Evolutionary conservation across 257 asterid genomes (phyloP), one percentile per base, ranked within the genome.

Genomic region (Solanum tarijense): DNA sequence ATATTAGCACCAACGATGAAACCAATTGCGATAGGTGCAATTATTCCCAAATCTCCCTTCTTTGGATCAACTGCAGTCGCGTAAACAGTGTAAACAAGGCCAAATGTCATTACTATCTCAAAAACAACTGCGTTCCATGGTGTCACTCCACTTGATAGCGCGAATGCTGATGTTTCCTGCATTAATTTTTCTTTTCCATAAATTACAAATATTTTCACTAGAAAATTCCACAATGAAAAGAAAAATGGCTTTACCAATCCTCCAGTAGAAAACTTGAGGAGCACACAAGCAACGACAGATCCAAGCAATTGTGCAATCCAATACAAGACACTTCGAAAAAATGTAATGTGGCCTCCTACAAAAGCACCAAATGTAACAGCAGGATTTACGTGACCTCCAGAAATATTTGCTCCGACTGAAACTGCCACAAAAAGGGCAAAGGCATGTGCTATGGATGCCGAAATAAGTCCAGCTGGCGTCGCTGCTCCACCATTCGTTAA

Each of bases 1-100:
- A 95, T 95, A 91, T 95, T 95, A 75, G 98, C 98, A 12, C 98
- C 98, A 11, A 95, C 98, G 10, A 95, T 95, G 91, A 95, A 92
- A 35, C 98, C 98, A 32, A 95, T 95, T 73, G 98, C 98, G 34
- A 95, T 89, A 16, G 98, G 98, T 2, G 98, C 98, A 69, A 95
- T 92, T 89, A 89, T 92, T 31, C 98, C 98, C 13, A 95, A 68
- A 69, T 94, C 92, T 1, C 98, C 98, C 88, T 91, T 95, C 92
- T 95, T 95, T 21, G 98, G 98, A 48, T 95, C 98, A 18, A 95
- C 93, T 0, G 98, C 98, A 0, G 98, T 95, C 27, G 98, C 98
- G 29, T 95, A 95, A 1, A 95, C 98, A 1, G 98, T 95, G 95
- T 95, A 95, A 1, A 95, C 98, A 60, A 94, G 91, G 4, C 98